Evolutionary conservation across 768 basidiomycete species (phyloP), one percentile per base, ranked within the genome.

Genomic region (Trametes maxima): DNA sequence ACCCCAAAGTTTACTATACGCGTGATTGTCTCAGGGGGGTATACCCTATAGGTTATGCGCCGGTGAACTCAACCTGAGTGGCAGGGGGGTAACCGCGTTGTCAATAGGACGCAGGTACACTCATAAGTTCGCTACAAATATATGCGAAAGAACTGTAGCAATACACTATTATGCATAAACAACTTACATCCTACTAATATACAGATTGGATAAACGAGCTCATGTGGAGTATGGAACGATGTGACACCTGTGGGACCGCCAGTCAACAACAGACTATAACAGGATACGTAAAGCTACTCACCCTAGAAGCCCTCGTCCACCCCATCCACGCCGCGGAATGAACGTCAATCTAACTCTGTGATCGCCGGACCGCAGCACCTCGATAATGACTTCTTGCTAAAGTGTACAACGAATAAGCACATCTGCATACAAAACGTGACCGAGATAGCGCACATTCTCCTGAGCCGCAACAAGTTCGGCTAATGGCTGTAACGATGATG

Each of bases 221-320:
- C 42, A 57, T 36, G 44, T 50, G 6, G n/a, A 44, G 50, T 68
- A 65, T 11, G 65, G 68, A 5, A 69, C 63, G 28, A 69, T 65
- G 25, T 69, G 68, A 33, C 68, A 69, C 6, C 68, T 69, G 19
- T 2, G 11, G 19, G 33, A 5, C 4, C n/a, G 7, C 13, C 28
- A 6, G 25, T 49, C 28, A 49, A 37, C 19, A n/a, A 45, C 16
- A 57, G 47, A 12, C n/a, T 10, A 16, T 2, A 6, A 43, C 6
- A 37, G 12, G 21, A 42, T 5, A 11, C 13, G 7, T 2, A 43
- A 46, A 17, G 36, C 6, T 13, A 73, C 85, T 67, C 63, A 92
- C 89, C 94, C 94, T 44, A 97, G 76, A 72, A 89, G 78, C 10
- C 94, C 94, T 60, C 92, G 79, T 11, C 94, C 94, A 63, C 92